A percentile compares a stretch with the other conserved stretches of the same genome.
phyloP scores from a whole-genome alignment of 2,329 filamentous ascomycete genomes.

The Hymenoscyphus repandus region DNA sequence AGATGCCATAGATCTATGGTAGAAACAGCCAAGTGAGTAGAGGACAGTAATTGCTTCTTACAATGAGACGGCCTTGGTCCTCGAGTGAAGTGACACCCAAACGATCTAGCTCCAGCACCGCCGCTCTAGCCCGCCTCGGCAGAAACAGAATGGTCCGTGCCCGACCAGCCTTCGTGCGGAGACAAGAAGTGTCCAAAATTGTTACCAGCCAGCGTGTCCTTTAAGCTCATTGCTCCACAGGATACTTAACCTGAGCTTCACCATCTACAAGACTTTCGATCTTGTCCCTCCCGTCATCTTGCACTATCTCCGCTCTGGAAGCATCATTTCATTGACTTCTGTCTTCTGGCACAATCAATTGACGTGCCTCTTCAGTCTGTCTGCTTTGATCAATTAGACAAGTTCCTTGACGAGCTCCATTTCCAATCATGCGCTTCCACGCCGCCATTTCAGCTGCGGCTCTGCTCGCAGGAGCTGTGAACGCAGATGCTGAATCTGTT shows the following conservation, averaged over 20 bases:
- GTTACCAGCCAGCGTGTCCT: background rate
- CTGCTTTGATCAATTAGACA: background rate
- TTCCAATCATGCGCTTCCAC: slow-evolving; percentile 74
- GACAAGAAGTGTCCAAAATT: background rate
- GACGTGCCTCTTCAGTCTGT: background rate
- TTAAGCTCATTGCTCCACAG: background rate
- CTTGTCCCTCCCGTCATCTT: background rate
- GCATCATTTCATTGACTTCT: background rate
- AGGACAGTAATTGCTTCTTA: too few species aligned
- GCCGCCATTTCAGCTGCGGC: slow-evolving; percentile 70
- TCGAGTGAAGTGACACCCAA: too few species aligned
- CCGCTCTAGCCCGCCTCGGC: too few species aligned
- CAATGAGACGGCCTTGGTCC: too few species aligned
- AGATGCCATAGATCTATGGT: too few species aligned
- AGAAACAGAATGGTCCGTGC: too few species aligned
- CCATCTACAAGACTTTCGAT: background rate
- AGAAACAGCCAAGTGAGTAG: too few species aligned
- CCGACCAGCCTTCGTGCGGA: background rate
- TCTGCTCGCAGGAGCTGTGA: slow-evolving; percentile 63
- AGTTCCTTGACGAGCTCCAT: background rate
- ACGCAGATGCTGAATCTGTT: slow-evolving; percentile 57
- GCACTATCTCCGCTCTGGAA: background rate
- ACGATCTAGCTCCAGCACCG: too few species aligned
- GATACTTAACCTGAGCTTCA: slow-evolving; percentile 4
- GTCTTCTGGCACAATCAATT: background rate